phyloP scores from a whole-genome alignment of 2,329 filamentous ascomycete genomes.

The Fusarium sp. region DNA sequence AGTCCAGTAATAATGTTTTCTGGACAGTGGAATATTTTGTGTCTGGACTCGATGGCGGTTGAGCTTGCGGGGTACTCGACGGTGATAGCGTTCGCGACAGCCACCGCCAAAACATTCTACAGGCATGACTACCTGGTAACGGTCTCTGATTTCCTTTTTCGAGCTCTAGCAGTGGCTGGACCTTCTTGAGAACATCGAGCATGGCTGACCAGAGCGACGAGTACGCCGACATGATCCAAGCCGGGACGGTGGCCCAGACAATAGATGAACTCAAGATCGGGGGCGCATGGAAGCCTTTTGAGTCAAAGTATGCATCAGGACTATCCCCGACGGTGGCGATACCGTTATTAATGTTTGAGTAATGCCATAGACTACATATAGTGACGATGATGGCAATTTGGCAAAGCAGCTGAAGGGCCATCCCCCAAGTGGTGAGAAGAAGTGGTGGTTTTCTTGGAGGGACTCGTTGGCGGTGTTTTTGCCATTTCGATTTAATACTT shows the following conservation, averaged over 20 bases:
- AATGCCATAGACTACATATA: neutral
- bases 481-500: no score
- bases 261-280: conserved; percentile 1
- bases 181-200: neutral
- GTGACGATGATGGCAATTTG: neutral
- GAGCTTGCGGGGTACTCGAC: neutral
- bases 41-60: neutral
- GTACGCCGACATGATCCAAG: neutral
- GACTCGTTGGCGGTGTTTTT: neutral
- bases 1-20: neutral
- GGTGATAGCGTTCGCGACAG: neutral
- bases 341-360: neutral
- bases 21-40: neutral
- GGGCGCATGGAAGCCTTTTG: neutral
- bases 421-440: neutral
- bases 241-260: neutral
- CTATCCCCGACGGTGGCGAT: neutral
- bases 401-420: neutral
- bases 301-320: neutral
- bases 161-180: neutral
- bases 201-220: neutral
- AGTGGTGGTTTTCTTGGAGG: neutral
- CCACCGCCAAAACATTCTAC: fast-evolving
- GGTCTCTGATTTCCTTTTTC: neutral
- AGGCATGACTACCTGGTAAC: neutral